Base-by-base conservation (phyloP, 768 basidiomycete species). In the Collybia mongolica region DNA sequence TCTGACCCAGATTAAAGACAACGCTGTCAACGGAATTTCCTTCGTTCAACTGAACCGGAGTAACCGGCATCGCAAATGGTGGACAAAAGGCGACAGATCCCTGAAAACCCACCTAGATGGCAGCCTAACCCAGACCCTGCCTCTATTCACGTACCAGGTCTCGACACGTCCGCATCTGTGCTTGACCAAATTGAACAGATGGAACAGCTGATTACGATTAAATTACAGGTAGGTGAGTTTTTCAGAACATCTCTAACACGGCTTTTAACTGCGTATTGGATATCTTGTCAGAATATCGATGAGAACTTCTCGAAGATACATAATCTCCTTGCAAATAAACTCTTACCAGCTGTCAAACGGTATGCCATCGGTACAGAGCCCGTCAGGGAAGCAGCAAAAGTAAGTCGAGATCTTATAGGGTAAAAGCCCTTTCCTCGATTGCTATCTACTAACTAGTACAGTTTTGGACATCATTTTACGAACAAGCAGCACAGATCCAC, bases 401-500 rank as follows among this genome's bases (percentile, higher is more conserved):
- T 93, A 57, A 49, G 82, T 69, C 0, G 7, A 2, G 22, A 20
- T 28, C n/a, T 20, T 22, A 15, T 42, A 9, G 42, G 42, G 22
- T 28, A 26, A 15, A 15, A 20, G 18, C 44, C 6, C n/a, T 28
- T 24, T 18, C 28, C 14, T 37, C 48, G 26, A 52, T 3, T n/a
- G 18, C 6, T 41, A n/a, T 11, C 39, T 14, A 36, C 23, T 24
- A 38, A 9, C 40, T 3, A 20, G 0, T 59, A 14, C 11, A 96
- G 95, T 98, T 98, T 65, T 98, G 96, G 95, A 87, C 86, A 3
- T 88, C 90, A 0, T 98, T 99, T 75, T 98, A 94, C 63, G 94
- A 98, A 62, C 83, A 89, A 52, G 93, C 94, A 7, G 95, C 96
- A 3, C 86, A 92, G 58, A 87, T 93, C 23, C 83, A 86, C 36